phyloP scores from a whole-genome alignment of 148 eudicot genomes.

The Oxyria digyna region DNA sequence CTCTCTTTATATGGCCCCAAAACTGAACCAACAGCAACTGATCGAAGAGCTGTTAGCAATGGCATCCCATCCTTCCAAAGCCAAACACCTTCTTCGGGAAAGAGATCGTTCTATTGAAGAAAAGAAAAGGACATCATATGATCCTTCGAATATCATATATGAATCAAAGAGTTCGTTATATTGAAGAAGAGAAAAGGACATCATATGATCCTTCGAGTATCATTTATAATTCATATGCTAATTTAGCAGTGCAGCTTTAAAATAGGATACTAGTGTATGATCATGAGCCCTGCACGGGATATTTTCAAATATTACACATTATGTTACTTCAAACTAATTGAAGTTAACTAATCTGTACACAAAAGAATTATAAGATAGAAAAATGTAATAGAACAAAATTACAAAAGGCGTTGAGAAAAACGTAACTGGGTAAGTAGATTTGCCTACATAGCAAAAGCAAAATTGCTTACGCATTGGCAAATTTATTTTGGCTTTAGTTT shows the following conservation, averaged over 20 bases:
- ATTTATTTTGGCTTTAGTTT: too few relatives aligned
- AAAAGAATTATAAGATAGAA: too few relatives aligned
- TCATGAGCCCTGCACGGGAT: neutral
- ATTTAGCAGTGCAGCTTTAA: neutral
- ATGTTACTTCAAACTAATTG: too few relatives aligned
- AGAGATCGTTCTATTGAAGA: constrained; percentile 59
- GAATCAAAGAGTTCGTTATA: constrained; percentile 86
- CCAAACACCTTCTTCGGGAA: constrained; percentile 83
- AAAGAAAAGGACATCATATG: neutral
- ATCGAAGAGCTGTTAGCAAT: constrained; percentile 57
- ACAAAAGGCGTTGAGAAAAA: too few relatives aligned
- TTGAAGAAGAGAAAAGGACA: neutral
- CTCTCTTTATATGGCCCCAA: constrained; percentile 78
- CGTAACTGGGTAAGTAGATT: too few relatives aligned
- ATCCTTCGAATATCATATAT: neutral
- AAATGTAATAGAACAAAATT: too few relatives aligned
- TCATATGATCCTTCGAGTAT: too few relatives aligned
- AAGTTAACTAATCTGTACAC: too few relatives aligned
- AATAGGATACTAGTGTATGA: neutral
- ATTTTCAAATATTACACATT: too few relatives aligned
- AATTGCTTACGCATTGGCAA: too few relatives aligned
- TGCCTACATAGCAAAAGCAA: too few relatives aligned
- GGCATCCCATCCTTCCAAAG: constrained; percentile 91
- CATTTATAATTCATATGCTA: neutral
- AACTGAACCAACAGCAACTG: constrained; percentile 58